phyloP scores from a whole-genome alignment of 116 monocot genomes.

The Trichopus zeylanicus region DNA sequence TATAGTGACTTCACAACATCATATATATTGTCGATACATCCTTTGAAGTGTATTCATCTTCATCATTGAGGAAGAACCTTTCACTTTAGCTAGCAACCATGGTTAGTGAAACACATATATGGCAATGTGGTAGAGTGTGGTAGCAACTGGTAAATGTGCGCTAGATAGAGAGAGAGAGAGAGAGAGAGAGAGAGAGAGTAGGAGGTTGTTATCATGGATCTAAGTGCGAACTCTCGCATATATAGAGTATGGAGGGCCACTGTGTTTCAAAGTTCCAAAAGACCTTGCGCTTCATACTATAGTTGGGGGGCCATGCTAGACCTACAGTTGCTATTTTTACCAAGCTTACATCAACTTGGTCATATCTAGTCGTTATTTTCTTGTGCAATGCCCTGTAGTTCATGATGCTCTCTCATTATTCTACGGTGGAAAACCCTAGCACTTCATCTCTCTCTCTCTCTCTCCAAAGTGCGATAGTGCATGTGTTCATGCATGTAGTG shows the following conservation, averaged over 20 bases:
- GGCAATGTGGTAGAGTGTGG: background rate
- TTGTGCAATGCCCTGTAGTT: too few species aligned
- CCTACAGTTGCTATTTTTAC: background rate
- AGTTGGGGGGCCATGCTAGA: background rate
- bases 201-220: background rate
- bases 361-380: too few species aligned
- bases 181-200: background rate
- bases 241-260: background rate
- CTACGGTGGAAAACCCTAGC: too few species aligned
- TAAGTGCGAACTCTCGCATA: background rate
- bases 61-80: background rate
- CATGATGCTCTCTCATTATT: too few species aligned
- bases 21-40: too few species aligned
- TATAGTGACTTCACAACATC: background rate
- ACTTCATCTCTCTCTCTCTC: background rate
- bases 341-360: background rate
- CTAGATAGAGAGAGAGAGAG: too few species aligned
- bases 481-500: too few species aligned
- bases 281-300: background rate
- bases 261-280: background rate
- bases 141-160: too few species aligned
- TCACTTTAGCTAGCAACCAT: too few species aligned
- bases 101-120: background rate
- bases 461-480: too few species aligned
- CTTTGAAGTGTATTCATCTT: background rate